Conservation (phyloP, 306 rosid genomes). For the Alnus glutinosa region DNA sequence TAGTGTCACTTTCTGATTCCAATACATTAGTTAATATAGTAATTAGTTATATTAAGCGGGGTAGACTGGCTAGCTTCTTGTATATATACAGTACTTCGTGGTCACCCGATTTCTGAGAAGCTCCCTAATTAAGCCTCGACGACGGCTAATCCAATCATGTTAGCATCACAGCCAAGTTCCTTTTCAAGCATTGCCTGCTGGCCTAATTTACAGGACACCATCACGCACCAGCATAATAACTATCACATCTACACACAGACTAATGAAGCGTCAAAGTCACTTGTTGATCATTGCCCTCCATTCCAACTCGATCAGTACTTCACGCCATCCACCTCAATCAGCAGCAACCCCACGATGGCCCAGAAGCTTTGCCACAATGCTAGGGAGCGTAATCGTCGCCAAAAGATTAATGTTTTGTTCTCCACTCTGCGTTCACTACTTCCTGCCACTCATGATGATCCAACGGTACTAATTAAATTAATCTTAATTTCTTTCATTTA, state of each 20-base stretch:
- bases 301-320: neutral
- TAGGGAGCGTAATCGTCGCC: constrained; percentile 83
- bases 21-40: too few species aligned
- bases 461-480: constrained; percentile 38
- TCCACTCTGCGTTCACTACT: constrained; percentile 71
- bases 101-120: neutral
- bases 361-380: constrained; percentile 82
- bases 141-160: constrained; percentile 19
- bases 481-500: neutral
- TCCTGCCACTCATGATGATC: constrained; percentile 46
- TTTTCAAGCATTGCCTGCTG: constrained; percentile 32
- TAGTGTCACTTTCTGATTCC: neutral
- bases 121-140: neutral
- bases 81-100: neutral
- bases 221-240: neutral
- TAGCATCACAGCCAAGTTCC: constrained; percentile 35
- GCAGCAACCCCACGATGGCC: constrained; percentile 16
- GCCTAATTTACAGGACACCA: constrained; percentile 25
- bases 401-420: constrained; percentile 63
- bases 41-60: too few species aligned
- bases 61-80: too few species aligned
- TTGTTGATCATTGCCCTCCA: neutral
- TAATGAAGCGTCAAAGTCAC: neutral
- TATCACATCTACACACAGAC: neutral
- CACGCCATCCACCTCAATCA: neutral